Percentiles rank a stretch among this genome's conserved stretches.
These are phyloP conservation scores for Neoboletus magnificus DNA, from an alignment of 768 basidiomycete species.

Conservation along the genomic window DNA sequence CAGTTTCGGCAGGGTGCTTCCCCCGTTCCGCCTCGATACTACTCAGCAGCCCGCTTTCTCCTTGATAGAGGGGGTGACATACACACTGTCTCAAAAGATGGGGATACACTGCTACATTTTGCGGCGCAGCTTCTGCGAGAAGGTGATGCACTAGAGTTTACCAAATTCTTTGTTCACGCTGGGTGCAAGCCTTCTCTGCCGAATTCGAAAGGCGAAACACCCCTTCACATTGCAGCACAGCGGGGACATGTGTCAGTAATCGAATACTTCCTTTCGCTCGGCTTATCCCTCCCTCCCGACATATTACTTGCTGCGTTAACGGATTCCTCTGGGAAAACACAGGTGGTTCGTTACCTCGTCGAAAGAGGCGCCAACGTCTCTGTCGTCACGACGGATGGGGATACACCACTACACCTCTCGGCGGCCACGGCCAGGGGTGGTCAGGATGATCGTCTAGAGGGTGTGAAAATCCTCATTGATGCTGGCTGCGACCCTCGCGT, in stretches of 20 bases:
- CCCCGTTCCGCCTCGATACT: neutral
- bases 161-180: neutral
- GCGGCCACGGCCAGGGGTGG: too few species aligned
- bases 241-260: neutral
- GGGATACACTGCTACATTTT: neutral
- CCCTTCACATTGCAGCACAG: neutral
- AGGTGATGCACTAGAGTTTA: neutral
- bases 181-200: neutral
- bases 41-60: neutral
- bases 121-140: rapidly evolving
- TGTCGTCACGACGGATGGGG: neutral
- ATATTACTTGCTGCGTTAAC: neutral
- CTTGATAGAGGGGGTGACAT: neutral
- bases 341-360: neutral
- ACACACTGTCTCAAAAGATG: neutral
- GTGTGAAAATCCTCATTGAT: neutral
- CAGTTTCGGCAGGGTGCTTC: neutral
- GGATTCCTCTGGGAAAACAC: rapidly evolving
- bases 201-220: neutral
- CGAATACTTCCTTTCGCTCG: neutral
- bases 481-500: neutral
- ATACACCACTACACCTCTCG: neutral
- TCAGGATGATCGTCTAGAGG: neutral
- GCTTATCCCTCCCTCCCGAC: neutral
- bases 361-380: neutral